Evolutionary conservation across 2,329 filamentous ascomycete genomes (phyloP), one percentile per base, ranked within the genome.

Genomic region (Aotearoamyces nothofagi): DNA sequence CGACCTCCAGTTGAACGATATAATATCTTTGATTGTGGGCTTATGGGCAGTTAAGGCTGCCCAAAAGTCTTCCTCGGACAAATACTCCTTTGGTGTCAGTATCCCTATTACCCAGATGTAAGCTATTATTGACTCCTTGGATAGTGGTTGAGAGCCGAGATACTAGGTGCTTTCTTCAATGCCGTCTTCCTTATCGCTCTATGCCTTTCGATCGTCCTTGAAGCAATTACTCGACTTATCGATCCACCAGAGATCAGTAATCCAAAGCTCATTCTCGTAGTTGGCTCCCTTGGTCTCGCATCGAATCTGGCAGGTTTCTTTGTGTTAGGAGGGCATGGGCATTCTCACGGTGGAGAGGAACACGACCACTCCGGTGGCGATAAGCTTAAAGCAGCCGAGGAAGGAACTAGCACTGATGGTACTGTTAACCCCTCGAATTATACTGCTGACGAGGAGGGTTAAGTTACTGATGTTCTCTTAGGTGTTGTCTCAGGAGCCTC

Each of bases 131-230:
- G 38, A 40, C 55, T 30, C 27, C 8, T 17, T 11, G 13, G 19
- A 6, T 43, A 87, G 79, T 98, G 86, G 81, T 78, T 96, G 61
- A 82, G 90, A 42, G 90, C 90, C 19, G 90, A 98, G 61, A 96
- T 92, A 8, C 66, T 98, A 5, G 90, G 90, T 47, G 90, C 90
- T 26, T 76, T 96, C 44, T 82, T 96, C 57, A 98, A 98, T 47
- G 90, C 90, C 41, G 87, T 96, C 25, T 98, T 98, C 60, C 66
- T 98, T 24, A 90, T 98, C 47, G 90, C 90, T 5, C 69, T 98
- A 6, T 98, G 90, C 57, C 65, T 98, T 32, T 92, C 87, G 28
- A 98, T 98, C 54, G 80, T 96, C 47, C 74, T 98, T 44, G 90
- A 98, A 55, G 90, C 90, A 10, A 69, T 94, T 35, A 83, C 86